Conservation (phyloP, 192 early-diverging fungal species). For the Coemansia sp. region DNA sequence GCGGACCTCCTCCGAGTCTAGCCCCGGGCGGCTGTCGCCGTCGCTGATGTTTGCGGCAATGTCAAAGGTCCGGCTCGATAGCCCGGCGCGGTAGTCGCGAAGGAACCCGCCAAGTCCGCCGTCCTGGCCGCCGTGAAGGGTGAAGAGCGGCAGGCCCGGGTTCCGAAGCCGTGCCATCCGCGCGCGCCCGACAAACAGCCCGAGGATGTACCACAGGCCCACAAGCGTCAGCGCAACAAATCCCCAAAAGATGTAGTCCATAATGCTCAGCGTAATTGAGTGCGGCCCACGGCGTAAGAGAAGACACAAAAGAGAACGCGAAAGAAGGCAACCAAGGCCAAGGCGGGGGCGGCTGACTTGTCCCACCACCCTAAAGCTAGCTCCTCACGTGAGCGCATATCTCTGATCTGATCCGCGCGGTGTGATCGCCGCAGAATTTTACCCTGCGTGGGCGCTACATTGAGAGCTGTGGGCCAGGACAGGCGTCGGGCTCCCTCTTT, state of each 20-base stretch:
- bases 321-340: no score
- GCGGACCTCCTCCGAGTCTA: constrained; percentile 42
- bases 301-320: neutral
- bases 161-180: constrained; percentile 20
- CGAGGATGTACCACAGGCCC: constrained; percentile 39
- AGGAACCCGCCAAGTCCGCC: constrained; percentile 12
- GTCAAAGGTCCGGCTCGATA: constrained; percentile 46
- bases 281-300: neutral
- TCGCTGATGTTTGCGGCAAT: constrained; percentile 34
- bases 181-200: constrained; percentile 28
- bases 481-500: constrained; percentile 38
- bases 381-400: no score
- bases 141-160: constrained; percentile 7
- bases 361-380: no score
- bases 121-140: no score
- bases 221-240: constrained; percentile 20
- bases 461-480: neutral
- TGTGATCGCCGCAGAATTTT: constrained; percentile 28
- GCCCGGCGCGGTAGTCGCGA: constrained; percentile 33
- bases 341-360: no score
- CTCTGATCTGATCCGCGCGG: no score
- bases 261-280: neutral
- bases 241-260: constrained; percentile 35
- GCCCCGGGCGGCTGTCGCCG: constrained; percentile 34
- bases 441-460: no score